phyloP scores from a whole-genome alignment of 371 early-diverging fungal species.

The Mucor velutinosus region DNA sequence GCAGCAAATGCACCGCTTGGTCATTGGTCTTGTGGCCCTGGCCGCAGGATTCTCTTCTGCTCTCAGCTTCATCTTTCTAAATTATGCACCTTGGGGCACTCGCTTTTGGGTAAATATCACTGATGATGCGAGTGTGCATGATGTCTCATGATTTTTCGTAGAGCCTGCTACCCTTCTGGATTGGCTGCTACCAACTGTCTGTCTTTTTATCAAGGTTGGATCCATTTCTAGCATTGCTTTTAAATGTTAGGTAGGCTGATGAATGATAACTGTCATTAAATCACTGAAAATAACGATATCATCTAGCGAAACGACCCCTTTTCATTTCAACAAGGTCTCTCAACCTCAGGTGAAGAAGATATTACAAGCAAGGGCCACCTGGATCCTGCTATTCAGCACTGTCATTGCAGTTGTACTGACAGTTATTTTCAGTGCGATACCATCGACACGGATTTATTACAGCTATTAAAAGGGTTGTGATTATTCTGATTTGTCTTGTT shows the following conservation, averaged over 20 bases:
- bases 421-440: slow-evolving; percentile 49
- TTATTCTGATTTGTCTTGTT: slow-evolving; percentile 5
- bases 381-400: slow-evolving; percentile 32
- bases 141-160: slow-evolving; percentile 3
- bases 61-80: slow-evolving; percentile 60
- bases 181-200: slow-evolving; percentile 41
- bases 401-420: slow-evolving; percentile 37
- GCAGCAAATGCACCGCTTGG: slow-evolving; percentile 56
- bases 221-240: slow-evolving; percentile 47
- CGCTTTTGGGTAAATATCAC: slow-evolving; percentile 56
- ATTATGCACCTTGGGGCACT: slow-evolving; percentile 48
- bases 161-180: slow-evolving; percentile 47
- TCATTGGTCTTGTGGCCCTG: slow-evolving; percentile 55
- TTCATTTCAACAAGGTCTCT: slow-evolving; percentile 45
- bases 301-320: slow-evolving; percentile 51
- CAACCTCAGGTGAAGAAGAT: slow-evolving; percentile 46
- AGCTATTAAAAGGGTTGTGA: too few relatives aligned
- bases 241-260: slow-evolving; percentile 43
- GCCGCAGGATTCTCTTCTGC: slow-evolving; percentile 57
- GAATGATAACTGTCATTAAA: background rate
- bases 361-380: slow-evolving; percentile 42
- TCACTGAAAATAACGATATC: background rate
- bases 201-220: slow-evolving; percentile 47
- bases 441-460: slow-evolving; percentile 26
- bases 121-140: background rate